Evolutionary conservation across 2,329 filamentous ascomycete genomes (phyloP).

Genomic region (Apiospora sp.): DNA sequence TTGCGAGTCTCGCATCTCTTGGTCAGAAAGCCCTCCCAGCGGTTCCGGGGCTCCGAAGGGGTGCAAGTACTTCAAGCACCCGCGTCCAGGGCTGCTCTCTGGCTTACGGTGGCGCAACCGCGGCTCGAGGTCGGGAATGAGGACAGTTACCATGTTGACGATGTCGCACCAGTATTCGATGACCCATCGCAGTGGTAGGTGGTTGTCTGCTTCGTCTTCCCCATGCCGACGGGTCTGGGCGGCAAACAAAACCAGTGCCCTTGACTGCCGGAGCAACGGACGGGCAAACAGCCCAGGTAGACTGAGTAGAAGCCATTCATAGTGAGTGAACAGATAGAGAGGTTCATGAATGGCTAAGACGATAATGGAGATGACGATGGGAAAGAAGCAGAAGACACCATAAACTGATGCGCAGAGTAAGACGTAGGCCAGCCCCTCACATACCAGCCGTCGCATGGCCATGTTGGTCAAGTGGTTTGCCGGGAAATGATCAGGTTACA

Average conservation of each 20-base stretch:
- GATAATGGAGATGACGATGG: not conserved
- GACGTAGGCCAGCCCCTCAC: not conserved
- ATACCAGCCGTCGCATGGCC: not conserved
- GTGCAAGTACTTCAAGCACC: not conserved
- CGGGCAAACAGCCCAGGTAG: not conserved
- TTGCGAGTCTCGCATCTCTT: no score
- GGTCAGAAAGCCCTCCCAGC: no score
- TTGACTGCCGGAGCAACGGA: not conserved
- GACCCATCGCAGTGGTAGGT: not conserved
- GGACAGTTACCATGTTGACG: not conserved
- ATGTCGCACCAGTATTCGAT: not conserved
- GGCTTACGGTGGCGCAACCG: not conserved
- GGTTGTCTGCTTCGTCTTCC: not conserved
- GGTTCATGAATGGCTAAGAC: not conserved
- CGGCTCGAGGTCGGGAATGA: not conserved
- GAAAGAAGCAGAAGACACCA: not conserved
- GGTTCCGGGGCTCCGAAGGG: not conserved
- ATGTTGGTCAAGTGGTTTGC: not conserved
- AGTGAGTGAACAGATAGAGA: not conserved
- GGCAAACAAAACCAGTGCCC: not conserved
- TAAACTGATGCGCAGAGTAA: not conserved
- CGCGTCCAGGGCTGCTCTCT: not conserved
- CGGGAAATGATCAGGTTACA: no score
- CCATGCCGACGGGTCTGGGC: not conserved
- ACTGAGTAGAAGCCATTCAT: not conserved